Conservation (phyloP, 2,329 filamentous ascomycete genomes). For the Fusarium agapanthi region DNA sequence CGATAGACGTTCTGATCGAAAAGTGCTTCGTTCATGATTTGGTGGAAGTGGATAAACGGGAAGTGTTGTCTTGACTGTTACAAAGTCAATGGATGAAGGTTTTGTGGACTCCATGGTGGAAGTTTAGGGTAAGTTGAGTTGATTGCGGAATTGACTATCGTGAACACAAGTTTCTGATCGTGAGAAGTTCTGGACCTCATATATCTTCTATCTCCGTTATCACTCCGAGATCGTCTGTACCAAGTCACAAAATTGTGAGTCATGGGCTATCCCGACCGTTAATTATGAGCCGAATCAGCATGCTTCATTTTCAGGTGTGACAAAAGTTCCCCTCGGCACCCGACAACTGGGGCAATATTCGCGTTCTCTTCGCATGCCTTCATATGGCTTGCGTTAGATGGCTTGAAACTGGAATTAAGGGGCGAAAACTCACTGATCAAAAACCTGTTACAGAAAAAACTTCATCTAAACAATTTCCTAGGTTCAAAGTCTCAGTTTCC, state of each 20-base stretch:
- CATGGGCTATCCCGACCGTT: background rate
- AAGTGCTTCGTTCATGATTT: slow-evolving; percentile 48
- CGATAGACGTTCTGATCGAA: slow-evolving; percentile 63
- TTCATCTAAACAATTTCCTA: background rate
- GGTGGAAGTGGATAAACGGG: slow-evolving; percentile 55
- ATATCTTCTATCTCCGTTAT: background rate
- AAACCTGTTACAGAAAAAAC: background rate
- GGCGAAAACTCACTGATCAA: background rate
- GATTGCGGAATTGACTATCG: background rate
- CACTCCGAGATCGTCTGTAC: background rate
- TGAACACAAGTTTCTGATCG: background rate
- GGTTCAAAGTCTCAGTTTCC: background rate
- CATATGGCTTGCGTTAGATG: background rate
- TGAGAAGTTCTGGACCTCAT: background rate
- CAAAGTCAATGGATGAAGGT: slow-evolving; percentile 39
- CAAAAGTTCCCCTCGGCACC: slow-evolving; percentile 15
- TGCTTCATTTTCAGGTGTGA: background rate
- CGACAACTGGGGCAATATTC: background rate
- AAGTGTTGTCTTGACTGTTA: slow-evolving; percentile 59
- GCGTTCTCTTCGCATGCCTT: background rate
- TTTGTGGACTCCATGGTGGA: slow-evolving; percentile 28
- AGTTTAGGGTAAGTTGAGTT: slow-evolving; percentile 2
- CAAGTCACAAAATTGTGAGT: background rate
- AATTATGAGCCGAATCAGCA: background rate
- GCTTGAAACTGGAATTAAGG: background rate